Conservation (phyloP, 148 eudicot species). For the Hydrangea macrophylla region DNA sequence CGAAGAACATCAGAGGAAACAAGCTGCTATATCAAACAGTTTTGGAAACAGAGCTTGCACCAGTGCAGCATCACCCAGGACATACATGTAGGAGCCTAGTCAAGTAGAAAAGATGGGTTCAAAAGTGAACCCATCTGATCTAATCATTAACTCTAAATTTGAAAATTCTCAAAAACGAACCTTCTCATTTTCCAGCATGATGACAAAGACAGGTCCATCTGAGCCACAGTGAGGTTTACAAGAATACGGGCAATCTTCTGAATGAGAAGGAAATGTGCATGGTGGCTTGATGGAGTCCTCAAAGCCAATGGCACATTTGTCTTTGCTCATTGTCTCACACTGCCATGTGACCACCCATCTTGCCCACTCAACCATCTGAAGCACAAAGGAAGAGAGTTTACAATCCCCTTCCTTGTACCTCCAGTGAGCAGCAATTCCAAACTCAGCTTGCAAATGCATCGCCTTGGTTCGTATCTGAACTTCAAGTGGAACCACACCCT, state of each 20-base stretch:
- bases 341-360: constrained; percentile 92
- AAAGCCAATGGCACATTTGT: constrained; percentile 34
- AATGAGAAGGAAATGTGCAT: constrained; percentile 77
- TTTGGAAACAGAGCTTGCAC: no score
- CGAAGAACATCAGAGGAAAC: background rate
- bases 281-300: constrained; percentile 58
- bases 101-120: background rate
- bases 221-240: constrained; percentile 52
- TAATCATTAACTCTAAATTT: background rate
- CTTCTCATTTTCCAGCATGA: constrained; percentile 89
- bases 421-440: constrained; percentile 97
- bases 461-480: constrained; percentile 91
- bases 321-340: constrained; percentile 79
- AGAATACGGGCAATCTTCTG: constrained; percentile 72
- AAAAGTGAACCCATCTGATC: background rate
- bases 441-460: constrained; percentile 94
- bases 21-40: background rate
- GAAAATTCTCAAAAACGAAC: constrained; percentile 25
- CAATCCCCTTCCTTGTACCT: constrained; percentile 95
- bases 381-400: constrained; percentile 69
- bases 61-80: background rate
- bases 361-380: constrained; percentile 98
- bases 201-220: constrained; percentile 79
- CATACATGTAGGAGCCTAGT: background rate
- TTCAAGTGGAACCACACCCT: constrained; percentile 76